A percentile compares a stretch with the other conserved stretches of the same genome.
phyloP scores from a whole-genome alignment of 2,329 filamentous ascomycete species.

The Fusarium annulatum region DNA sequence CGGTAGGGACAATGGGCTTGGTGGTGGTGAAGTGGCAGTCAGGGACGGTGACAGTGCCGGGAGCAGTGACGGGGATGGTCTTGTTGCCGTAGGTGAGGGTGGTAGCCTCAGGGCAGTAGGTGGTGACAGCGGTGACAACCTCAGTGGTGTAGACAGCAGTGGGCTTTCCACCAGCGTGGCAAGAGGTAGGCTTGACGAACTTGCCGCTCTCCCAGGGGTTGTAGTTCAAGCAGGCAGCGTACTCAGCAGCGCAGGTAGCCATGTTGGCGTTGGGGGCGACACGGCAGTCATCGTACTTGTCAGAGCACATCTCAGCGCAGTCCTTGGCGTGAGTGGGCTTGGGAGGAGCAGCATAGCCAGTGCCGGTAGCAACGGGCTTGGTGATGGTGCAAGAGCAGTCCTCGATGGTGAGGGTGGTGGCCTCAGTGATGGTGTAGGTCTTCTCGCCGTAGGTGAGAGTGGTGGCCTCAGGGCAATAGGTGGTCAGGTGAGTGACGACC shows the following conservation, averaged over 20 bases:
- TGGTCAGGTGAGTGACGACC: slow-evolving; percentile 71
- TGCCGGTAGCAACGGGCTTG: slow-evolving; percentile 51
- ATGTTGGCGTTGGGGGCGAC: slow-evolving; percentile 34
- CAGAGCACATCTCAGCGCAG: slow-evolving; percentile 32
- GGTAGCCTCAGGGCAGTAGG: slow-evolving; percentile 50
- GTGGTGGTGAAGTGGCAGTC: slow-evolving; percentile 27
- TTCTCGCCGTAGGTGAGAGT: slow-evolving; percentile 66
- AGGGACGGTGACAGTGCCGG: slow-evolving; percentile 28
- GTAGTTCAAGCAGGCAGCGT: slow-evolving; percentile 42
- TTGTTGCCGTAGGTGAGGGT: slow-evolving; percentile 48
- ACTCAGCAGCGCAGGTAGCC: slow-evolving; percentile 40
- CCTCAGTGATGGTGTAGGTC: slow-evolving; percentile 73
- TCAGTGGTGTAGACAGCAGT: slow-evolving; percentile 26
- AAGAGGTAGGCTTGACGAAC: slow-evolving; percentile 32
- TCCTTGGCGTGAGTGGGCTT: slow-evolving; percentile 18
- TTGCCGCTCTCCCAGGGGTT: slow-evolving; percentile 38
- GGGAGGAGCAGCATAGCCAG: slow-evolving; percentile 19
- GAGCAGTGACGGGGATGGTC: slow-evolving; percentile 29
- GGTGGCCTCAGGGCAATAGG: slow-evolving; percentile 74
- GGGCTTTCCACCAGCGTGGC: slow-evolving; percentile 61
- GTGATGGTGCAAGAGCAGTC: slow-evolving; percentile 73
- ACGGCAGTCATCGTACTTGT: slow-evolving; percentile 38
- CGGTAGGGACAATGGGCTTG: slow-evolving; percentile 30
- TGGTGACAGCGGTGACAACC: slow-evolving; percentile 49
- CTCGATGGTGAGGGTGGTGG: slow-evolving; percentile 72